Evolutionary conservation across 2,329 filamentous ascomycete species (phyloP), one percentile per base, ranked within the genome.

Genomic region (Xylaria digitata): DNA sequence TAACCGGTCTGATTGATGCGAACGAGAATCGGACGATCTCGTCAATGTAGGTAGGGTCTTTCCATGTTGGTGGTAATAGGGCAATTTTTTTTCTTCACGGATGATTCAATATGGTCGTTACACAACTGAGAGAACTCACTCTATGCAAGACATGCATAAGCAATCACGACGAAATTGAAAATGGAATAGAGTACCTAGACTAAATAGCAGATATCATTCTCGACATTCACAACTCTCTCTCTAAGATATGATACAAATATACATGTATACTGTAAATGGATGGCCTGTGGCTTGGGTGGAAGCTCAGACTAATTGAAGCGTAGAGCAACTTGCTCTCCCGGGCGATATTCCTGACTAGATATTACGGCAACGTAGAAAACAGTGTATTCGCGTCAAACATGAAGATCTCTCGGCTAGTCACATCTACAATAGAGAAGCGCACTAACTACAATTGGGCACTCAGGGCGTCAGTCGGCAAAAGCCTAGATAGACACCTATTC

Each of bases 391-490:
- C 34, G 42, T 54, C n/a, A 2, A 3, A 40, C 34, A 37, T 9
- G 34, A 9, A 11, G 19, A 32, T 37, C 32, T 34, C 32, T 6
- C 46, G 6, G n/a, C 3, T 32, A 0, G 37, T 30, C n/a, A 26
- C n/a, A 26, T 42, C 48, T 32, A 32, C 15, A 52, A 17, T 34
- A 8, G 11, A 26, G 34, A 55, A 43, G 15, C 11, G 34, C 43
- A 17, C 53, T 55, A 55, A 55, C 53, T 17, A 19, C 53, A 55
- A 55, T 15, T 5, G 53, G 53, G 19, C 34, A 55, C 8, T 6
- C 37, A 40, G n/a, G 9, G 15, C 13, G n/a, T 43, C 21, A 7
- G 8, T n/a, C 13, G 37, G 37, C 21, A 11, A 26, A 34, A 52
- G 7, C 49, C 21, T 17, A 43, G 11, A 42, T 17, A 23, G 19